Evolutionary conservation across 177 flowering plant genomes (phyloP), one percentile per base, ranked within the genome.

Genomic region (Vitis hybrid): DNA sequence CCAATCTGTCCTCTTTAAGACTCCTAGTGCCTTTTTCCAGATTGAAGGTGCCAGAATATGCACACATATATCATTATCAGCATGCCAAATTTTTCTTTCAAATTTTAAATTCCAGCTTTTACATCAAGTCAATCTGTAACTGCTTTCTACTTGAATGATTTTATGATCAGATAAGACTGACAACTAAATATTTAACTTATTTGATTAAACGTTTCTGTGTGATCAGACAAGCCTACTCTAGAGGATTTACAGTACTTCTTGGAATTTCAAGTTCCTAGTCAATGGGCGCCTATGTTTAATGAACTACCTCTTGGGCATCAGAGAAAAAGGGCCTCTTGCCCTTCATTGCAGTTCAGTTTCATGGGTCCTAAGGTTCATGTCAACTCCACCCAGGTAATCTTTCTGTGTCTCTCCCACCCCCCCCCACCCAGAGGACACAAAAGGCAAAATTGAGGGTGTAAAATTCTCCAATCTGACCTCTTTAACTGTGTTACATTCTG

Each of bases 251-350:
- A 84, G 56, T 85, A 82, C 70, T 93, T 93, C 76, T 84, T 93
- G 87, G 98, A 93, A 79, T 93, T 93, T 65, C 98, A 93, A 86
- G 90, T 91, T 75, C 98, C 96, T 15, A 72, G 75, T 33, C 95
- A 90, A 74, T 91, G 94, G 97, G 96, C 96, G 61, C 98, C 98
- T 48, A 76, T 88, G 84, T 90, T 84, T 67, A 86, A 87, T 76
- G 98, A 93, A 76, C 83, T 93, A 69, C 97, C 96, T 73, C 94
- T 91, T 60, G 76, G 94, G 60, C 95, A 84, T 80, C 94, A 86
- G 70, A 78, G 85, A 71, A 87, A 71, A 67, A 90, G 77, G 64
- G 62, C 77, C 18, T 75, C 89, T 59, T 78, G 81, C 69, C 91
- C 95, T 56, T 67, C 87, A 13, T 74, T 93, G 73, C 97, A 82